phyloP scores from a whole-genome alignment of 2,329 filamentous ascomycete genomes.

The Apiospora marii region DNA sequence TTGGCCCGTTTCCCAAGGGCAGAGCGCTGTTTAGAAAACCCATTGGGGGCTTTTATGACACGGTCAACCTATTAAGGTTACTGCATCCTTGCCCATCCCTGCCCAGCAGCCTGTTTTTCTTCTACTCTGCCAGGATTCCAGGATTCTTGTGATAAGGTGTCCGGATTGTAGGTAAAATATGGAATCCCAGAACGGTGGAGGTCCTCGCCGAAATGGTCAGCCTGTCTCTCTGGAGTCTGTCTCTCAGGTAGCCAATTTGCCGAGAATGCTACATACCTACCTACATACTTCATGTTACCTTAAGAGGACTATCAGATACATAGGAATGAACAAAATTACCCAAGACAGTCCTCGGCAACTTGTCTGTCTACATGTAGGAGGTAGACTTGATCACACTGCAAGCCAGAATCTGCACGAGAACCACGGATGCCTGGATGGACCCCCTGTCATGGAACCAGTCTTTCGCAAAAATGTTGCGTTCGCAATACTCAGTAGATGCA shows the following conservation, averaged over 20 bases:
- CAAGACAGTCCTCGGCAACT: neutral
- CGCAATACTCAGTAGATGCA: neutral
- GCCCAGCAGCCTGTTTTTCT: conserved; percentile 1
- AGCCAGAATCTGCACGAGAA: neutral
- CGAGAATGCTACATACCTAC: conserved; percentile 8
- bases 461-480: neutral
- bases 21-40: conserved; percentile 3
- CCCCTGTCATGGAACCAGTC: neutral
- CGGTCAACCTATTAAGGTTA: conserved; percentile 20
- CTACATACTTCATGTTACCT: neutral
- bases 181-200: neutral
- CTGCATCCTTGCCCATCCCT: neutral
- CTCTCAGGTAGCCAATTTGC: neutral
- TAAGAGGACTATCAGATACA: neutral
- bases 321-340: neutral
- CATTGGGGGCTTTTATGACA: conserved; percentile 17
- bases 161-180: conserved; percentile 18
- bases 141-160: conserved; percentile 18
- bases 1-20: neutral
- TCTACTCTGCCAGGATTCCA: conserved; percentile 2
- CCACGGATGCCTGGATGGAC: neutral
- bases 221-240: neutral
- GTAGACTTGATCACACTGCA: neutral
- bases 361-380: neutral
- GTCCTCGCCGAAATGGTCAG: neutral